phyloP scores from a whole-genome alignment of 257 asterid genomes.

The Ballota nigra region DNA sequence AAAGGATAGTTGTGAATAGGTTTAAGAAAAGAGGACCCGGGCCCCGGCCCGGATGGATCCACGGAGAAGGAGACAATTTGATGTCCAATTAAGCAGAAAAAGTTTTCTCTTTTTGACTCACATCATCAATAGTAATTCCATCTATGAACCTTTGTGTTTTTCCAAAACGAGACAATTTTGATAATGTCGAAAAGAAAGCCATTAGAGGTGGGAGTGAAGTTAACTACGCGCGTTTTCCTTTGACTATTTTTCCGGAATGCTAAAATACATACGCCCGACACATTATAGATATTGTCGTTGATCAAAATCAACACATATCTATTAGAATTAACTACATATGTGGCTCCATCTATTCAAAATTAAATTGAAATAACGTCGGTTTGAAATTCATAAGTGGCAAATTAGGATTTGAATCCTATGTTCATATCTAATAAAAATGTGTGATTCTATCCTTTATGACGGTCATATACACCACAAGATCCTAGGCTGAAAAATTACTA shows the following conservation, averaged over 20 bases:
- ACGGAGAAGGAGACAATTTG: no score
- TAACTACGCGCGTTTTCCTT: slow-evolving; percentile 35
- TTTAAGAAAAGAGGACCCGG: background rate
- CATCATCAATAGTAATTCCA: slow-evolving; percentile 12
- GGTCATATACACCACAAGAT: no score
- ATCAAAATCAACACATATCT: background rate
- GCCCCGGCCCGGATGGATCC: background rate
- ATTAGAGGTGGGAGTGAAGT: slow-evolving; percentile 2
- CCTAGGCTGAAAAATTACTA: no score
- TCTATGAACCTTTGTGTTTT: slow-evolving; percentile 19
- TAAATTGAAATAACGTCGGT: background rate
- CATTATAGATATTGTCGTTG: background rate
- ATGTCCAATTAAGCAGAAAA: background rate
- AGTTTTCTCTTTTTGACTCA: slow-evolving; percentile 27
- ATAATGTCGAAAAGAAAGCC: slow-evolving; percentile 29
- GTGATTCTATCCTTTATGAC: no score
- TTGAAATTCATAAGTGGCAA: background rate
- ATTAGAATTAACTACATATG: no score
- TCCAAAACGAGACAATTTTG: slow-evolving; percentile 27
- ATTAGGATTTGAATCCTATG: no score
- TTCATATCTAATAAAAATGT: no score
- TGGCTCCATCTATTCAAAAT: background rate
- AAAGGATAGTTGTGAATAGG: slow-evolving; percentile 12
- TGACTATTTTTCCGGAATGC: slow-evolving; percentile 18
- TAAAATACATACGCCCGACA: background rate